A percentile compares a stretch with the other conserved stretches of the same genome.
Conservation (phyloP, 2,329 filamentous ascomycete species). For the Akanthomyces dipterigenus region DNA sequence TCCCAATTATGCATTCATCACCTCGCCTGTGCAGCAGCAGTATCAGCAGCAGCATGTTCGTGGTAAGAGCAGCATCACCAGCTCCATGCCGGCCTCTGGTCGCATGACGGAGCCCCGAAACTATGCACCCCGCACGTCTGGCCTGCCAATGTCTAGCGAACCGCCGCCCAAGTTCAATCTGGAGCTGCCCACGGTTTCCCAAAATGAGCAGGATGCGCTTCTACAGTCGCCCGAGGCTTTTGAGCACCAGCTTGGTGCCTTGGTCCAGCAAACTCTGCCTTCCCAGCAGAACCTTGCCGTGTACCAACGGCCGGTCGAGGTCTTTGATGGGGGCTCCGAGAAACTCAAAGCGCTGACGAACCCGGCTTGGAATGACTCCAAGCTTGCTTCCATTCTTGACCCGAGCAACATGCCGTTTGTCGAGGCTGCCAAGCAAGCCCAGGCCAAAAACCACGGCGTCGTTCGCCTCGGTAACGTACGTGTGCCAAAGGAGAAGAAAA, state of each 20-base stretch:
- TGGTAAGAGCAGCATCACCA: background rate
- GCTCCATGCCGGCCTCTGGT: conserved; percentile 11
- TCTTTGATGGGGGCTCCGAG: conserved; percentile 26
- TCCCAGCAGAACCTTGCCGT: conserved; percentile 6
- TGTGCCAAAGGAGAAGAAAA: conserved; percentile 3
- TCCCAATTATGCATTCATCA: background rate
- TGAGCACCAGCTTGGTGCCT: background rate
- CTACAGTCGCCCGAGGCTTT: background rate
- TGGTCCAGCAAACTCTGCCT: background rate
- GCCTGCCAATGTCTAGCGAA: conserved; percentile 18
- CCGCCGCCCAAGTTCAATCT: conserved; percentile 35
- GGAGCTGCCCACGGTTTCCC: conserved; percentile 8
- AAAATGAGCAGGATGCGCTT: background rate
- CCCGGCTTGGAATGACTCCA: conserved; percentile 28
- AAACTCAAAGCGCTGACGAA: conserved; percentile 31
- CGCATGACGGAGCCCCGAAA: conserved; percentile 35
- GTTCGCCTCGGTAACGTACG: conserved; percentile 46
- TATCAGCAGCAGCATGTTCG: background rate
- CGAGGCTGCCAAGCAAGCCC: conserved; percentile 28
- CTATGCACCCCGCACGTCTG: conserved; percentile 31
- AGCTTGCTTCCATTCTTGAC: conserved; percentile 28
- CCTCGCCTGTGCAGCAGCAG: background rate
- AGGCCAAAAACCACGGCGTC: conserved; percentile 33
- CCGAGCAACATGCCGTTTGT: conserved; percentile 40
- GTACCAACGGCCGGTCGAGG: conserved; percentile 9